Percentiles rank a stretch among this genome's conserved stretches.
Evolutionary conservation across 768 basidiomycete genomes (phyloP).

Genomic region (Boletellus ananas): DNA sequence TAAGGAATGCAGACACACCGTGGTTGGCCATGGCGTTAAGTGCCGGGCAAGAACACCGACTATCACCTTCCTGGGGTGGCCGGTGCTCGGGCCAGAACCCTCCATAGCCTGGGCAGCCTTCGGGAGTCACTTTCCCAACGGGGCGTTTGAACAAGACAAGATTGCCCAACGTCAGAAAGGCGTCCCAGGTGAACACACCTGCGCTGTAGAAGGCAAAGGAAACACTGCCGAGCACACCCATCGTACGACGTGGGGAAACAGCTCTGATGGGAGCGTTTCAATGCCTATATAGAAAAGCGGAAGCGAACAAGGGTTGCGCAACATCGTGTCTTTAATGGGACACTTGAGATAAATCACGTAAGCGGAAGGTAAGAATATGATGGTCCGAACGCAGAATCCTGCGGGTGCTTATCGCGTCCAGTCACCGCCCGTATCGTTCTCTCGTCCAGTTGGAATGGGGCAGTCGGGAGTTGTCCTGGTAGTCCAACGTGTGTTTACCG

Average conservation of each 20-base stretch:
- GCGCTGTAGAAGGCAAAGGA: constrained; percentile 7
- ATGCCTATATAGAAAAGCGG: neutral
- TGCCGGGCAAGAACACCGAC: constrained; percentile 69
- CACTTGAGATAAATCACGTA: too few species aligned
- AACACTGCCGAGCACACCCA: constrained; percentile 12
- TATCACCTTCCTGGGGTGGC: constrained; percentile 57
- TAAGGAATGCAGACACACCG: constrained; percentile 40
- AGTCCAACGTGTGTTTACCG: too few species aligned
- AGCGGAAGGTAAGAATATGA: too few species aligned
- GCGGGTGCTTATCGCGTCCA: too few species aligned
- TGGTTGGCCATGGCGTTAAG: constrained; percentile 83
- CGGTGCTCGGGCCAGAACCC: constrained; percentile 71
- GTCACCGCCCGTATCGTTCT: too few species aligned
- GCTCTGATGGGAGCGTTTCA: constrained; percentile 24
- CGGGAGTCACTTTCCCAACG: constrained; percentile 52
- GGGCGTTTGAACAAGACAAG: constrained; percentile 19
- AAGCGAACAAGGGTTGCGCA: too few species aligned
- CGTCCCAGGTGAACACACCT: constrained; percentile 18
- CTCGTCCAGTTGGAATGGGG: too few species aligned
- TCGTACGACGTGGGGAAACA: neutral
- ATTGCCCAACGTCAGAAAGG: constrained; percentile 17
- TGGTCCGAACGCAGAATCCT: too few species aligned
- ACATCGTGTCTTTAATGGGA: too few species aligned
- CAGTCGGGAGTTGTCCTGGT: too few species aligned
- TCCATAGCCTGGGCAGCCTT: constrained; percentile 52